These are phyloP conservation scores for Microbotryum silenes-acaulis DNA, from an alignment of 1,284 basidiomycete genomes.

Conservation along the genomic window DNA sequence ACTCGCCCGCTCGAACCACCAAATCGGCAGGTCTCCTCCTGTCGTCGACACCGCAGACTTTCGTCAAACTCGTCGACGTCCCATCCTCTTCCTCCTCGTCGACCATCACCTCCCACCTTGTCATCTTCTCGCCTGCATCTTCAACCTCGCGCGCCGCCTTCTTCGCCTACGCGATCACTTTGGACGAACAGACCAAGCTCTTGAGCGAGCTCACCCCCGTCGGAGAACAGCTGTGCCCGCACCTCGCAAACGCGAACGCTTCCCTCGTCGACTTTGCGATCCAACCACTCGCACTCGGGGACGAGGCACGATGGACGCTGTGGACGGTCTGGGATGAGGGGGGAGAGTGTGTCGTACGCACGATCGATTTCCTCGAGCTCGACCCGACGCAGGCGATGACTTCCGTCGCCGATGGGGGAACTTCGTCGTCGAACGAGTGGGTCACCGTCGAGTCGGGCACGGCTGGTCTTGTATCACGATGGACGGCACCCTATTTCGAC, in stretches of 20 bases:
- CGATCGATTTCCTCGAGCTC: conserved; percentile 23
- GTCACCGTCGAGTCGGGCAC: conserved; percentile 27
- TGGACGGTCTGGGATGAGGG: conserved; percentile 45
- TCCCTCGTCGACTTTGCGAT: conserved; percentile 43
- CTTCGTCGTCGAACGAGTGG: conserved; percentile 9
- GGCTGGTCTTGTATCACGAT: conserved; percentile 8
- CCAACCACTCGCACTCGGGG: conserved; percentile 33
- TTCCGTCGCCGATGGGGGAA: conserved; percentile 38
- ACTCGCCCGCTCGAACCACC: conserved; percentile 2
- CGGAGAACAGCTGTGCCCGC: conserved; percentile 36
- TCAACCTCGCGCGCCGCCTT: conserved; percentile 37
- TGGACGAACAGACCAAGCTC: conserved; percentile 29
- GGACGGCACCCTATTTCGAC: conserved; percentile 71
- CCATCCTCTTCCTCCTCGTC: conserved; percentile 33
- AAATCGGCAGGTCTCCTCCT: conserved; percentile 12
- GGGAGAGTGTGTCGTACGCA: conserved; percentile 30
- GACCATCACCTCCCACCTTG: conserved; percentile 40
- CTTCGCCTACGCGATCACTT: conserved; percentile 41
- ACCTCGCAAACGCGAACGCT: conserved; percentile 31
- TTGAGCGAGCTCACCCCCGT: conserved; percentile 36
- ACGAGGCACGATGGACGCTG: conserved; percentile 40
- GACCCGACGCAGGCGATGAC: conserved; percentile 34
- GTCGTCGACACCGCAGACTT: conserved; percentile 28
- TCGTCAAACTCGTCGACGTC: conserved; percentile 37
- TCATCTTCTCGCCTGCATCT: conserved; percentile 40